phyloP scores from a whole-genome alignment of 108 stramenopile species.

The Skeletonema costatum region DNA sequence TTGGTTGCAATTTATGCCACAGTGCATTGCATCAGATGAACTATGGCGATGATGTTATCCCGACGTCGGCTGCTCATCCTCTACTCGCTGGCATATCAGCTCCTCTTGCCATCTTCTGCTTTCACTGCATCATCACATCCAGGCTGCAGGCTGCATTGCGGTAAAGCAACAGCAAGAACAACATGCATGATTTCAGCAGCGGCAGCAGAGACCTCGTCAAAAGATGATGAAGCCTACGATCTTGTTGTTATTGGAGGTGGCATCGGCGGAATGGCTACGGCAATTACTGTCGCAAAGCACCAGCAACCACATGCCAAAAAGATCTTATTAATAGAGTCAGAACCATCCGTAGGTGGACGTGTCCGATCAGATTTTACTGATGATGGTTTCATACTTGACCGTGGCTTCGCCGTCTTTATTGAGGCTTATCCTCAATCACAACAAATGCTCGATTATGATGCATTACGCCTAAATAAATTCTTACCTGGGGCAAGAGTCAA shows the following conservation, averaged over 20 bases:
- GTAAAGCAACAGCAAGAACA: too few relatives aligned
- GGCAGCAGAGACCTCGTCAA: too few relatives aligned
- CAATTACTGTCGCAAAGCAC: conserved; percentile 52
- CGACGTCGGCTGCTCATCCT: too few relatives aligned
- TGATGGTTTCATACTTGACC: conserved; percentile 82
- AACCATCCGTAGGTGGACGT: conserved; percentile 69
- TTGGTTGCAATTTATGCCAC: too few relatives aligned
- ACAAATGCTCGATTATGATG: conserved; percentile 65
- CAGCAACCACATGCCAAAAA: neutral
- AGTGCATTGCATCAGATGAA: too few relatives aligned
- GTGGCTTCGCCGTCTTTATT: conserved; percentile 90
- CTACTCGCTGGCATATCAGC: too few relatives aligned
- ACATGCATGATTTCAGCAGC: too few relatives aligned
- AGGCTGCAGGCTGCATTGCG: too few relatives aligned
- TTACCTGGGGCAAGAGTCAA: conserved; percentile 83
- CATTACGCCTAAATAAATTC: conserved; percentile 64
- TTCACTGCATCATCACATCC: too few relatives aligned
- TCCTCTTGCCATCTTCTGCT: too few relatives aligned
- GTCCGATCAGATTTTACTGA: conserved; percentile 66
- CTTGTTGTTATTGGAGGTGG: conserved; percentile 82
- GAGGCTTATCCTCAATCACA: conserved; percentile 79
- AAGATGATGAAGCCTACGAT: neutral
- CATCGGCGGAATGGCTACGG: conserved; percentile 75
- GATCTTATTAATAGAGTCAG: conserved; percentile 65
- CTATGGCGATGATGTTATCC: too few relatives aligned